Evolutionary conservation across 192 early-diverging fungal species (phyloP), one percentile per base, ranked within the genome.

Genomic region (Backusella australiensis): DNA sequence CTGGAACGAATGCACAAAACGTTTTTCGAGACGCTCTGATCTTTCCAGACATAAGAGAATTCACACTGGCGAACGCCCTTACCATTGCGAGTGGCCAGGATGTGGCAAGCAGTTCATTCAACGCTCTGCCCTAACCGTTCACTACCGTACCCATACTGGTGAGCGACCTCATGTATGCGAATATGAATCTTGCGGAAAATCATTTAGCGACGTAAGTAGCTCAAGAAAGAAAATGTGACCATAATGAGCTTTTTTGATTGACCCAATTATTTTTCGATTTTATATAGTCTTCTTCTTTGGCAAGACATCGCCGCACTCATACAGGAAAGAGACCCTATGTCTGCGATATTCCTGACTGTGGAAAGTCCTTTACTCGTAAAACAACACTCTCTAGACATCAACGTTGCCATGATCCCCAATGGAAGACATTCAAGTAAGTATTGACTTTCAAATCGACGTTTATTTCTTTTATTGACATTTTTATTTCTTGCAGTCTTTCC

Each of bases 251-350:
- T 53, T 59, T 71, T 36, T 49, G 14, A 36, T 32, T 26, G 29
- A 12, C 32, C 17, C 21, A 29, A 63, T 69, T 66, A 12, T 34
- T 14, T 36, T 75, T 36, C 52, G 4, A 21, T 34, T 56, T 36
- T 53, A 46, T n/a, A 35, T 73, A 87, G 86, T 91, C 91, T 44
- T 93, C 92, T 23, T 93, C 91, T 32, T 86, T 94, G 44, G 91
- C 92, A 1, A 86, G 93, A 56, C 93, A 94, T 79, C 87, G 92
- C 32, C 87, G 92, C 68, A 92, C 90, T 0, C 93, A 94, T 77
- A 91, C 90, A 74, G 92, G 92, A 59, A 92, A 92, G 80, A 85
- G 93, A 69, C 91, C 93, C 1, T 94, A 92, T 81, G 85, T 85
- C 14, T 93, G 92, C 74, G 77, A 80, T 19, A 86, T 86, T 72